A percentile compares a stretch with the other conserved stretches of the same genome.
Evolutionary conservation across 2,329 filamentous ascomycete genomes (phyloP).

Genomic region (Fusarium tanahbumbuense): DNA sequence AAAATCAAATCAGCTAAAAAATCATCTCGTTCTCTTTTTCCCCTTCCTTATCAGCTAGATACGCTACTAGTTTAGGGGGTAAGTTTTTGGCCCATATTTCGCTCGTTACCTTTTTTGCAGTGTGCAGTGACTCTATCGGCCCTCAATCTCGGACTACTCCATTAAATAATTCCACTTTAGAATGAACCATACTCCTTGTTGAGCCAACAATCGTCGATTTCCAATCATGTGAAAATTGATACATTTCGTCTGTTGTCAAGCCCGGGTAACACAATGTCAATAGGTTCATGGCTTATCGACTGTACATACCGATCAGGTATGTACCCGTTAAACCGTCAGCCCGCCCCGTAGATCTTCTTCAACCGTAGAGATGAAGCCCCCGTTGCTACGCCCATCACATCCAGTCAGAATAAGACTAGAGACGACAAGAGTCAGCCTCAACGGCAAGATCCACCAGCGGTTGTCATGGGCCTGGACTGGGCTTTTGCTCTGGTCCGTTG

Average conservation of each 20-base stretch:
- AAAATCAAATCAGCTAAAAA: background rate
- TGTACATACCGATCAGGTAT: constrained; percentile 10
- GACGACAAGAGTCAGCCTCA: constrained; percentile 17
- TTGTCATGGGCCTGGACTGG: constrained; percentile 16
- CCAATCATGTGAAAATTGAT: background rate
- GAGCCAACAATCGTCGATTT: constrained; percentile 2
- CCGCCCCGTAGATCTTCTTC: background rate
- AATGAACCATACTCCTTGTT: background rate
- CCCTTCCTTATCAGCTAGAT: background rate
- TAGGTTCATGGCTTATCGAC: background rate
- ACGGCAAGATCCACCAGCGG: constrained; percentile 12
- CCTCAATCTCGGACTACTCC: constrained; percentile 37
- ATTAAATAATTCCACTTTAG: constrained; percentile 24
- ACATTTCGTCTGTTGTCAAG: background rate
- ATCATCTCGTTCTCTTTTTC: background rate
- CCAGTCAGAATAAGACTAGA: background rate
- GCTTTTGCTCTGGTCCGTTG: background rate
- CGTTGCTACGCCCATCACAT: constrained; percentile 2
- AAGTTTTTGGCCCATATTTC: constrained; percentile 15
- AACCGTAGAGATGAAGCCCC: constrained; percentile 2
- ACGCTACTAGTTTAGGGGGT: constrained; percentile 4
- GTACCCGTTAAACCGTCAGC: background rate
- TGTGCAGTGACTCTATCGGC: constrained; percentile 13
- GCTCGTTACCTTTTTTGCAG: constrained; percentile 1
- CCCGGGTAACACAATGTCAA: background rate